These are phyloP conservation scores for Colletotrichum sp. DNA, from an alignment of 2,329 filamentous ascomycete species.

Conservation along the genomic window DNA sequence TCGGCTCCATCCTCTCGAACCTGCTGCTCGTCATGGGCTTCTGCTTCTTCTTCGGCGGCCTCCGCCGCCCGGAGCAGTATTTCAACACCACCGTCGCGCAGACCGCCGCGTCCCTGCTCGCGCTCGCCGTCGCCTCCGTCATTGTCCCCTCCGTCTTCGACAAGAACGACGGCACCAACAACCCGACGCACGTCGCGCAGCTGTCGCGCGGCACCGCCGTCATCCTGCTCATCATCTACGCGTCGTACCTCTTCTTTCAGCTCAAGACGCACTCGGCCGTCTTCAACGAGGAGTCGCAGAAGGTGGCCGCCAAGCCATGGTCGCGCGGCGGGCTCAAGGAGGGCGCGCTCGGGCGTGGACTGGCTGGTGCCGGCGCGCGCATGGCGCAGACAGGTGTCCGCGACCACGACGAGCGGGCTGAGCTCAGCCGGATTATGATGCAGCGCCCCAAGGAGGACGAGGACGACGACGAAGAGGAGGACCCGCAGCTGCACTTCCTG, in stretches of 20 bases:
- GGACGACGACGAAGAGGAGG: conserved; percentile 74
- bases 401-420: conserved; percentile 42
- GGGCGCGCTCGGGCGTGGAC: conserved; percentile 42
- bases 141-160: conserved; percentile 92
- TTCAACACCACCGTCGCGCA: conserved; percentile 95
- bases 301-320: conserved; percentile 68
- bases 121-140: conserved; percentile 78
- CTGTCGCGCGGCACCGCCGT: conserved; percentile 77
- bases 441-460: conserved; percentile 50
- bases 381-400: conserved; percentile 37
- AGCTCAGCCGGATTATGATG: conserved; percentile 47
- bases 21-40: conserved; percentile 87
- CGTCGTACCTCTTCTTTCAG: conserved; percentile 86
- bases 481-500: conserved; percentile 73
- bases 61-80: conserved; percentile 80
- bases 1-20: conserved; percentile 92
- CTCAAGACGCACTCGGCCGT: conserved; percentile 82
- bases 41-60: conserved; percentile 88
- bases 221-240: conserved; percentile 85
- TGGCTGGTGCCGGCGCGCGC: conserved; percentile 44
- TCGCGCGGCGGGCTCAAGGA: conserved; percentile 34
- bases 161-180: conserved; percentile 45
- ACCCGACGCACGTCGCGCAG: conserved; percentile 56
- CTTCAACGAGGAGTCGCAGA: conserved; percentile 81
- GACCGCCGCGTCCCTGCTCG: conserved; percentile 82